A percentile compares a stretch with the other conserved stretches of the same genome.
These are phyloP conservation scores for Puccinia coronata DNA, from an alignment of 1,284 basidiomycete species.

Conservation along the genomic window DNA sequence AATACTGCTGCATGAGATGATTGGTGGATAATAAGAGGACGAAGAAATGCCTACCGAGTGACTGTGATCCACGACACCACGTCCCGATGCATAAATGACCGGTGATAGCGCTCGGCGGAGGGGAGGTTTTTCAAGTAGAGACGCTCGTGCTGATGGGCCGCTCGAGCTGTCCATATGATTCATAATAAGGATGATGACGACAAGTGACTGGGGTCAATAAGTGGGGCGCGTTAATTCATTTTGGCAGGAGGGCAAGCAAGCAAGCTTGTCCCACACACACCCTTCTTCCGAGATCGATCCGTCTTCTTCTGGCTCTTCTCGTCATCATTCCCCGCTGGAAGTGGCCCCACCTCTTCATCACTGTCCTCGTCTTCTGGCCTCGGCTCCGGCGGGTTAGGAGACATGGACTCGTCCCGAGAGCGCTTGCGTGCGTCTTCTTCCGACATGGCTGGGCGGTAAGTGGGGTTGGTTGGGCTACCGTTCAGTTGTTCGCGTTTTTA, in stretches of 20 bases:
- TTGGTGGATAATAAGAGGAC: constrained; percentile 18
- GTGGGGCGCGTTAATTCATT: background rate
- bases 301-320: constrained; percentile 9
- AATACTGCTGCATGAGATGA: too few relatives aligned
- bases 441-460: background rate
- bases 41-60: constrained; percentile 64
- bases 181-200: background rate
- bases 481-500: background rate
- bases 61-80: constrained; percentile 81
- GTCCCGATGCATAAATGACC: constrained; percentile 98
- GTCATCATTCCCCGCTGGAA: constrained; percentile 24
- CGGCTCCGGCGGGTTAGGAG: background rate
- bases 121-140: constrained; percentile 90
- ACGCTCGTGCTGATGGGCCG: constrained; percentile 29
- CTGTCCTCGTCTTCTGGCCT: constrained; percentile 23
- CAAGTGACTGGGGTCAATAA: constrained; percentile 19
- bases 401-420: constrained; percentile 2
- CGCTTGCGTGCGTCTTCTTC: background rate
- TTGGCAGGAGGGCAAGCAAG: too few relatives aligned
- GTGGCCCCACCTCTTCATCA: constrained; percentile 38
- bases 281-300: constrained; percentile 16
- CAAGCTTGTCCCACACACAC: constrained; percentile 7
- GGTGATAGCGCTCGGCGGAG: constrained; percentile 86
- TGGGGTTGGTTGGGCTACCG: background rate
- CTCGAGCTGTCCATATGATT: constrained; percentile 29